Evolutionary conservation across 2,329 filamentous ascomycete genomes (phyloP), one percentile per base, ranked within the genome.

Genomic region (Phialophora tarda): DNA sequence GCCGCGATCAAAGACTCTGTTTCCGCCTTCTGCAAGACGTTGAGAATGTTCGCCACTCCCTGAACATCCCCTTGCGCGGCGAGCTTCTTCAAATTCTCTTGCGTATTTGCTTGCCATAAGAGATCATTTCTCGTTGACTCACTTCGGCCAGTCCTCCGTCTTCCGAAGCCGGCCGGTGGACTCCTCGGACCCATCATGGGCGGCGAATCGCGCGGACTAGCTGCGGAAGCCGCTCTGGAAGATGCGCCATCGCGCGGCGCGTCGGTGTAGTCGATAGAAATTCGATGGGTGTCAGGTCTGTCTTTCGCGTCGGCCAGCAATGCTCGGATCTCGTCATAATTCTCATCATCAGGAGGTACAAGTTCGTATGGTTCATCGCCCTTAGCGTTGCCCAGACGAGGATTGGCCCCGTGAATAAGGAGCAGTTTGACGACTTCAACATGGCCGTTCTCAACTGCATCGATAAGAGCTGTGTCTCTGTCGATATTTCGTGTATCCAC

Each of bases 391-490:
- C 93, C 89, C 71, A 93, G 91, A 58, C 93, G 89, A 57, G 95
- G 95, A 75, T 99, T 96, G 12, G 96, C 94, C 11, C 93, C 94
- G 64, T 93, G 90, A 63, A 90, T 87, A 2, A 99, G 83, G 38
- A 99, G 82, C 10, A 97, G 82, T 74, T 88, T 91, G 50, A 99
- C 91, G 3, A 98, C 94, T 21, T 91, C 91, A 7, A 97, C 77
- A 75, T 99, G 93, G 0, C 92, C 92, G 74, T 99, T 99, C 73
- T 98, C 95, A 30, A 98, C 93, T 4, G 95, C 95, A 81, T 99
- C 95, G 62, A 99, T 89, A 41, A 99, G 84, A 30, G 95, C 95
- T 0, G 95, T 98, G 74, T 99, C 95, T 74, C 92, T 92, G 73
- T 93, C 90, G 64, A 87, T 86, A 64, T 88, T 88, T 73, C 92